Evolutionary conservation across 2,329 filamentous ascomycete species (phyloP), one percentile per base, ranked within the genome.

Genomic region (Chaetothyriales sp.): DNA sequence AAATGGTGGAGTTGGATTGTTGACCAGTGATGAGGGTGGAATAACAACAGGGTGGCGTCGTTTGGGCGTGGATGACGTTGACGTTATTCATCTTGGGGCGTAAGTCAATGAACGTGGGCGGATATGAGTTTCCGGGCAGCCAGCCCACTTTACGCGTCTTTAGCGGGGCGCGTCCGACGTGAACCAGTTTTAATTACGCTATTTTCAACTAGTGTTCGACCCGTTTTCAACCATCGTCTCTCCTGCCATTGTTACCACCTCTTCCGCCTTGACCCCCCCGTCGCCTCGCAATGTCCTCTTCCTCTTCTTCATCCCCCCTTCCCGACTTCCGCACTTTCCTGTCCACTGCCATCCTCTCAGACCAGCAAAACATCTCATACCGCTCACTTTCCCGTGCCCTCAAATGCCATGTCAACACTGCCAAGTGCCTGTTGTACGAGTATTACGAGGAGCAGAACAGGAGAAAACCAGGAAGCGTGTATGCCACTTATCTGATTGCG

Each of bases 361-460:
- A 94, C 63, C 80, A 82, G 58, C 80, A 80, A 57, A 77, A 83
- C 56, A 86, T 90, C 68, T 63, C 86, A 48, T 97, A 95, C 72
- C 83, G 89, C 48, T 74, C 84, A 47, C 71, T 98, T 56, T 92
- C 89, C 68, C 80, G 90, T 62, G 84, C 83, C 43, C 70, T 95
- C 50, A 85, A 88, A 62, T 77, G 95, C 45, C 85, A 95, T 66
- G 83, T 86, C 66, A 92, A 94, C 64, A 74, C 78, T 44, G 92
- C 92, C 10, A 98, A 98, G 69, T 82, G 89, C 66, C 94, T 92
- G 78, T 80, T 89, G 15, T 94, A 80, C 68, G 86, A 94, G 29
- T 97, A 94, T 60, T 80, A 95, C 66, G 75, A 77, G 56, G 78
- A 75, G 52, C 85, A 94, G 65, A 94, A 89, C 67, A 75, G 73